These are phyloP conservation scores for Solanum tacnaense DNA, from an alignment of 257 asterid genomes.

Conservation along the genomic window DNA sequence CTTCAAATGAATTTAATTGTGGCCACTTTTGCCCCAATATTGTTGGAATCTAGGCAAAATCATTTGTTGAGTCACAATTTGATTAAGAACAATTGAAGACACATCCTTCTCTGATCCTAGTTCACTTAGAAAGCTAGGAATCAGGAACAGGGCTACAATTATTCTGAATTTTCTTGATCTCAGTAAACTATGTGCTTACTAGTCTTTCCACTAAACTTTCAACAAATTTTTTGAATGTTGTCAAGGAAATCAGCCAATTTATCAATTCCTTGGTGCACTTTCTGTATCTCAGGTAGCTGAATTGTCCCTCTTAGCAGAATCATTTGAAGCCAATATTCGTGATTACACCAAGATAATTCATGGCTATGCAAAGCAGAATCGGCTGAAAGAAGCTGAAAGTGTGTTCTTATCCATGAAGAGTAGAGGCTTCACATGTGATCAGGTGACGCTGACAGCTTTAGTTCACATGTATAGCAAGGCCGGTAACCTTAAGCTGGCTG, in stretches of 20 bases:
- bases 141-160: background rate
- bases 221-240: background rate
- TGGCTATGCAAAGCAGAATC: conserved; percentile 44
- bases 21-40: background rate
- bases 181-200: background rate
- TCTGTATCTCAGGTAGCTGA: conserved; percentile 49
- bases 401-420: conserved; percentile 48
- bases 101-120: background rate
- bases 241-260: background rate
- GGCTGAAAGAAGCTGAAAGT: conserved; percentile 56
- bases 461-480: conserved; percentile 90
- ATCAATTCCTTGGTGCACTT: background rate
- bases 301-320: conserved; percentile 54
- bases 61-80: background rate
- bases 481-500: conserved; percentile 59
- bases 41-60: background rate
- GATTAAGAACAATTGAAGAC: background rate
- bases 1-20: background rate
- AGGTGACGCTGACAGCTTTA: conserved; percentile 63
- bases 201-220: background rate
- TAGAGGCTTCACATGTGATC: conserved; percentile 63
- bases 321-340: conserved; percentile 72
- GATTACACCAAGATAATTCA: conserved; percentile 80
- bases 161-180: background rate
- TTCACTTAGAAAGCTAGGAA: background rate